Conservation (phyloP, 2,329 filamentous ascomycete genomes). For the Paecilomyces formosus region DNA sequence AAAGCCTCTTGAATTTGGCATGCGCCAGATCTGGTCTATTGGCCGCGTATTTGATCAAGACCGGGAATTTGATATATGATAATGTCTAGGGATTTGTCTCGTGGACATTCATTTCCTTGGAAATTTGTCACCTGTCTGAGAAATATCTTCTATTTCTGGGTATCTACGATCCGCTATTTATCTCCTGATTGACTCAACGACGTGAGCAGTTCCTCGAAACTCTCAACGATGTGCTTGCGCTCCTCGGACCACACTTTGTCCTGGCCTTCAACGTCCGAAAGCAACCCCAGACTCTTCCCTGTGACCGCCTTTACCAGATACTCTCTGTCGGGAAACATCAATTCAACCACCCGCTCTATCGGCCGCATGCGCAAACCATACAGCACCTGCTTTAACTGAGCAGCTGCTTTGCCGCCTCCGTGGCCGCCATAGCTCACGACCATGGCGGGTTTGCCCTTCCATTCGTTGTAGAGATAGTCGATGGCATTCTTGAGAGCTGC, state of each 20-base stretch:
- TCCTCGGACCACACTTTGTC: background rate
- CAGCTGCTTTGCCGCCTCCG: constrained; percentile 31
- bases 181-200: background rate
- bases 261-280: background rate
- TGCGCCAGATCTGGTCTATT: constrained; percentile 1
- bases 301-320: background rate
- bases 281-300: background rate
- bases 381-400: constrained; percentile 27
- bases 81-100: background rate
- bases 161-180: background rate
- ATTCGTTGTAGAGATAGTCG: constrained; percentile 55
- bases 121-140: background rate
- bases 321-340: background rate
- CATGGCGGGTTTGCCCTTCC: constrained; percentile 47
- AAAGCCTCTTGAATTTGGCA: constrained; percentile 3
- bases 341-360: background rate
- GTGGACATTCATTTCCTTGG: background rate
- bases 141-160: background rate
- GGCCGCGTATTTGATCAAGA: background rate
- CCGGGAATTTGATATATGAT: background rate
- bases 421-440: constrained; percentile 50
- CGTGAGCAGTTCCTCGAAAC: background rate
- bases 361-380: constrained; percentile 28
- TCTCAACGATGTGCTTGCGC: background rate
- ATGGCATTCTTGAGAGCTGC: constrained; percentile 55